Evolutionary conservation across 148 eudicot species (phyloP), one percentile per base, ranked within the genome.

Genomic region (Vaccinium vitisidaea): DNA sequence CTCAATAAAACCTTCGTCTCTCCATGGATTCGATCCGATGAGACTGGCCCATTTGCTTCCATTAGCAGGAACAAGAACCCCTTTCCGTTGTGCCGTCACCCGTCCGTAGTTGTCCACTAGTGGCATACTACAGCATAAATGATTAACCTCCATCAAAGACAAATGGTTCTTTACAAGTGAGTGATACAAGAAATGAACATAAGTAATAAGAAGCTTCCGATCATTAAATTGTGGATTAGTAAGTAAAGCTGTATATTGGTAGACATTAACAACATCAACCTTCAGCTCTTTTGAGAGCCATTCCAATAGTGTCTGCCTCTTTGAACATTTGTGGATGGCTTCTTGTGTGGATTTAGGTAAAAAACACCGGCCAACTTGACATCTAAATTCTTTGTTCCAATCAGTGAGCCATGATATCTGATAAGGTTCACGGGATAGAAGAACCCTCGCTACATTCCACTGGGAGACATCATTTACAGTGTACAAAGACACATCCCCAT

Each of bases 41-140:
- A 94, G 81, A 54, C 88, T 87, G 9, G 90, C 87, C 95, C 95
- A 94, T 69, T 87, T 89, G 90, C 97, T 92, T 18, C 88, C 91
- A 21, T 87, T 87, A 0, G 94, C 92, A 48, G 97, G 97, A 73
- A 94, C 89, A 82, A 94, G 91, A 65, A 89, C 88, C 32, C 85
- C 87, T 25, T 81, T 69, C 46, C 86, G 39, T 9, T 5, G 0
- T 8, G 30, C 8, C 32, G 46, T 74, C 59, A 92, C 80, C n/a
- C 27, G 39, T 4, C 93, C 90, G 82, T 86, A 88, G 14, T 78
- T 85, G 70, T 91, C 87, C 23, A 92, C 83, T 5, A 92, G 82
- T 36, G 94, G 95, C 91, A 94, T 89, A 19, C 2, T 23, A 32
- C 14, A 8, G 73, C 90, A 88, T 25, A 91, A 49, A 5, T 4